Percentiles rank a stretch among this genome's conserved stretches.
phyloP scores from a whole-genome alignment of 1,284 basidiomycete genomes.

The Phaffia rhodozyma region DNA sequence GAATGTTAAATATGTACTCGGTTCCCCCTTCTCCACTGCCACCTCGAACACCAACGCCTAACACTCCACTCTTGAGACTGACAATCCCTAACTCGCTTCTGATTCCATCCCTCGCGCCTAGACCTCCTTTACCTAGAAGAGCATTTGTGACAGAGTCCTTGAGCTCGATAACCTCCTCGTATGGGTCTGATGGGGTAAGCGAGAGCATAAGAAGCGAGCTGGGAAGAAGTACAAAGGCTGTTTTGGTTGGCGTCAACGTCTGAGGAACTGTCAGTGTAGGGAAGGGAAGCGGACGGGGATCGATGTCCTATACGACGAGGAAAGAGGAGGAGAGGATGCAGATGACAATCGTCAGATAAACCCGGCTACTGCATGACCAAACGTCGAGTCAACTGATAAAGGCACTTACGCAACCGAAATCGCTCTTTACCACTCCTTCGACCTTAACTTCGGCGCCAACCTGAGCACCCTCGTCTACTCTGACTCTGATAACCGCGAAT shows the following conservation, averaged over 20 bases:
- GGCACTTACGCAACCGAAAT: slow-evolving; percentile 19
- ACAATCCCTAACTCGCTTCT: slow-evolving; percentile 27
- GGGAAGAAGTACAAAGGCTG: slow-evolving; percentile 35
- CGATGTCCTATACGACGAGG: slow-evolving; percentile 25
- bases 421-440: slow-evolving; percentile 25
- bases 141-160: slow-evolving; percentile 30
- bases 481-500: not conserved
- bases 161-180: slow-evolving; percentile 32
- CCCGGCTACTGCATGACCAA: slow-evolving; percentile 24
- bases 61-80: slow-evolving; percentile 29
- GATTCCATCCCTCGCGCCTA: not conserved
- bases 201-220: slow-evolving; percentile 33
- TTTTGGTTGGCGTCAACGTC: slow-evolving; percentile 21
- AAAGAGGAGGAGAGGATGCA: not conserved
- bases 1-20: slow-evolving; percentile 3
- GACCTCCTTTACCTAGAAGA: slow-evolving; percentile 28
- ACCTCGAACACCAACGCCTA: slow-evolving; percentile 27
- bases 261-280: slow-evolving; percentile 31
- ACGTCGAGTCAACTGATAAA: slow-evolving; percentile 20
- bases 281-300: slow-evolving; percentile 33
- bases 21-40: slow-evolving; percentile 1
- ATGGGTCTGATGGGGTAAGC: slow-evolving; percentile 21
- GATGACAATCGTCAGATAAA: slow-evolving; percentile 26
- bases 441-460: not conserved
- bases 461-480: not conserved